These are phyloP conservation scores for Fulvia fulva DNA, from an alignment of 2,329 filamentous ascomycete genomes.

Conservation along the genomic window DNA sequence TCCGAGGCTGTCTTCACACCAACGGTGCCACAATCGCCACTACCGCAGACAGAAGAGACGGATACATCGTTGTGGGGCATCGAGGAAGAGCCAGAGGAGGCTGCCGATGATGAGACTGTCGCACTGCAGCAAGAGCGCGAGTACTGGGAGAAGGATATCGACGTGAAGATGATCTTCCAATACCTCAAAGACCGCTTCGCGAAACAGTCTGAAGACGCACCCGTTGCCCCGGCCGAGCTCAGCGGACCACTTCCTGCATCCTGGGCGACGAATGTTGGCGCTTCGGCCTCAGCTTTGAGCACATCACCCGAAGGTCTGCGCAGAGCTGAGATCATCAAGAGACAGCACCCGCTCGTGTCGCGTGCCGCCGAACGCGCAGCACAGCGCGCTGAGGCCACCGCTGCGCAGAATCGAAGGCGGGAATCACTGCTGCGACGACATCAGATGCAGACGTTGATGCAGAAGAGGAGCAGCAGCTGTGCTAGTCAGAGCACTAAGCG, in stretches of 20 bases:
- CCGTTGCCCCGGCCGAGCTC: slow-evolving; percentile 21
- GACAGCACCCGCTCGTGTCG: slow-evolving; percentile 82
- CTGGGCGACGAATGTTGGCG: slow-evolving; percentile 30
- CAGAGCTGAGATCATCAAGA: slow-evolving; percentile 77
- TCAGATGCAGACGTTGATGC: slow-evolving; percentile 42
- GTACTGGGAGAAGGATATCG: slow-evolving; percentile 91
- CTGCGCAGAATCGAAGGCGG: slow-evolving; percentile 14
- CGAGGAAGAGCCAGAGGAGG: slow-evolving; percentile 53
- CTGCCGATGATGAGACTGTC: slow-evolving; percentile 27
- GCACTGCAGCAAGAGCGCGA: slow-evolving; percentile 52
- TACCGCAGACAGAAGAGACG: slow-evolving; percentile 34
- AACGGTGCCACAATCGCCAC: slow-evolving; percentile 30
- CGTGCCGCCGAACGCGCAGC: slow-evolving; percentile 43
- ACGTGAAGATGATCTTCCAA: slow-evolving; percentile 85
- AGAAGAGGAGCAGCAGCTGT: slow-evolving; percentile 58
- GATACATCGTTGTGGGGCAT: slow-evolving; percentile 63
- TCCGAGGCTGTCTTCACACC: slow-evolving; percentile 29
- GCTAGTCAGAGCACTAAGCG: slow-evolving; percentile 82
- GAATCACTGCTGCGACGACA: slow-evolving; percentile 19
- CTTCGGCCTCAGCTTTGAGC: slow-evolving; percentile 39
- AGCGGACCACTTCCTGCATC: slow-evolving; percentile 29
- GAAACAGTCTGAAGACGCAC: slow-evolving; percentile 15
- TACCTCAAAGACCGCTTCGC: slow-evolving; percentile 77
- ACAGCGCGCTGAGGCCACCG: slow-evolving; percentile 36
- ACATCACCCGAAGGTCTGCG: slow-evolving; percentile 60